Conservation (phyloP, 305 asterid species). For the Ajuga reptans region DNA sequence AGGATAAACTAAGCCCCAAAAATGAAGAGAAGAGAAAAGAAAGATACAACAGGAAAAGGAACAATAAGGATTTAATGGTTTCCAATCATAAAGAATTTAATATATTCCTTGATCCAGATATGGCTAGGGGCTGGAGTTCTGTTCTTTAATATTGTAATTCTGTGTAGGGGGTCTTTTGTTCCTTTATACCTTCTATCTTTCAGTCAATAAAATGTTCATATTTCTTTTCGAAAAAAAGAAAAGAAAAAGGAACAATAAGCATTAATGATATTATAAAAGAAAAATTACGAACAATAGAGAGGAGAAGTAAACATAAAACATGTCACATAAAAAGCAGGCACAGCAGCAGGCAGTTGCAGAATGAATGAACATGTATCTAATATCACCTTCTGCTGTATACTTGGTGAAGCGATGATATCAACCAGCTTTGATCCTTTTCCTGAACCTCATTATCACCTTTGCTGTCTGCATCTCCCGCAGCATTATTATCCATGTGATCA, state of each 20-base stretch:
- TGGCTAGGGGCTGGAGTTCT: too few relatives aligned
- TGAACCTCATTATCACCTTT: conserved; percentile 45
- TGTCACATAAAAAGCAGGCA: neutral
- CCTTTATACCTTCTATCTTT: too few relatives aligned
- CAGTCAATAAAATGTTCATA: too few relatives aligned
- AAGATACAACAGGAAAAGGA: too few relatives aligned
- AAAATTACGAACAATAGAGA: neutral
- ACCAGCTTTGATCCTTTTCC: conserved; percentile 93
- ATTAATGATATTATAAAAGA: neutral
- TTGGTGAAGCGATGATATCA: conserved; percentile 89
- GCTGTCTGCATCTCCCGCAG: conserved; percentile 45
- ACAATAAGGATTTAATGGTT: too few relatives aligned
- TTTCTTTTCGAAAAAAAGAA: neutral
- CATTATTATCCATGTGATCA: conserved; percentile 54
- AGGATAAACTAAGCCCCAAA: too few relatives aligned
- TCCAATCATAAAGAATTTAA: too few relatives aligned
- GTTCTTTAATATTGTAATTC: too few relatives aligned
- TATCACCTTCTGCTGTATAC: conserved; percentile 95
- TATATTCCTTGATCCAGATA: too few relatives aligned
- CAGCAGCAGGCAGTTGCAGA: neutral
- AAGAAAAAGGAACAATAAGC: neutral
- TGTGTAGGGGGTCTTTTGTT: too few relatives aligned
- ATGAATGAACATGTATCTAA: conserved; percentile 17
- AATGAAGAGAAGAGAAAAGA: too few relatives aligned
- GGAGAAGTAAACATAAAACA: conserved; percentile 7